A percentile compares a stretch with the other conserved stretches of the same genome.
Evolutionary conservation across 2,329 filamentous ascomycete genomes (phyloP).

Genomic region (Colletotrichum musicola): DNA sequence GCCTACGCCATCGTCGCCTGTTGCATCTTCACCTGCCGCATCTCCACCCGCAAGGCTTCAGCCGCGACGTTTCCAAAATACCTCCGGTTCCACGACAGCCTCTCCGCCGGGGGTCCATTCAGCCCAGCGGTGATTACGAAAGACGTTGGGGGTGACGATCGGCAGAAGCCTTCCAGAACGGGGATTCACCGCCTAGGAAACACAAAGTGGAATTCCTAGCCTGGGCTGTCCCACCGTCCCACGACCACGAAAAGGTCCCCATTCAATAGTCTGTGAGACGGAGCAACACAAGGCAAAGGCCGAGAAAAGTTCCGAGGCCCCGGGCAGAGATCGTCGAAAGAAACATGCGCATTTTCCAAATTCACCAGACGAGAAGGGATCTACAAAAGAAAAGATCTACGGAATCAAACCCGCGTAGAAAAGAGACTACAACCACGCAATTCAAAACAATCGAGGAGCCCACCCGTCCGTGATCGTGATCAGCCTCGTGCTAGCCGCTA

Average conservation of each 20-base stretch:
- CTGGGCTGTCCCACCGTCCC: background rate
- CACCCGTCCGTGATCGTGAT: background rate
- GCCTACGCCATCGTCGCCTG: background rate
- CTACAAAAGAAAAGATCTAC: background rate
- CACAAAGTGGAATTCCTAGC: no score
- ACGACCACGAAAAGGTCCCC: background rate
- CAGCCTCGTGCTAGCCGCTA: background rate
- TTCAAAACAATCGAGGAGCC: background rate
- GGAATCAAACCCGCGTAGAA: no score
- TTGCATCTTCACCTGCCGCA: background rate
- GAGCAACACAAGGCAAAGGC: background rate
- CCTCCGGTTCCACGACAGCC: background rate
- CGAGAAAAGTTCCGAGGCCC: background rate
- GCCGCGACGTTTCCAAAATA: background rate
- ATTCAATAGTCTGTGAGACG: background rate
- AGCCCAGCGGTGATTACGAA: background rate
- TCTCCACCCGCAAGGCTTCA: background rate
- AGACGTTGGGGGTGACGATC: background rate
- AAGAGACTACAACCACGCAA: background rate
- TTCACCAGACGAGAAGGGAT: background rate
- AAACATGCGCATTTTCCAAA: background rate
- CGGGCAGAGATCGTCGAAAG: background rate
- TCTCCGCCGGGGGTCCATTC: background rate
- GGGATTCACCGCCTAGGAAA: background rate
- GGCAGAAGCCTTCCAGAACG: conserved; percentile 18